phyloP scores from a whole-genome alignment of 148 eudicot genomes.

The Fagopyrum tataricum region DNA sequence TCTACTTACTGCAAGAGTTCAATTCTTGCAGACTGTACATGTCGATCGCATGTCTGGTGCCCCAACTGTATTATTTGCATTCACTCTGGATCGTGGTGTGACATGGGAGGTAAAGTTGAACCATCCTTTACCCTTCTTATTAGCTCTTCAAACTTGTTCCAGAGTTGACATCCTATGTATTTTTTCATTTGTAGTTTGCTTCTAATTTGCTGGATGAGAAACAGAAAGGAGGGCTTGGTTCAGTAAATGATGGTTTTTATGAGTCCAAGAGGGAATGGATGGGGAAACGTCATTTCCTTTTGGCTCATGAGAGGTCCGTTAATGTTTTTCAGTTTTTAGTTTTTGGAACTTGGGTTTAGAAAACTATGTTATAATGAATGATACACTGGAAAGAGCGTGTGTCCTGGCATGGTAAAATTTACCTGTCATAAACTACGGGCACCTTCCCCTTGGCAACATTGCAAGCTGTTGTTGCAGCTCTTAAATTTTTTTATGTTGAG shows the following conservation, averaged over 20 bases:
- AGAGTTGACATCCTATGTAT: conserved; percentile 15
- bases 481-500: background rate
- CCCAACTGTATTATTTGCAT: conserved; percentile 81
- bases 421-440: background rate
- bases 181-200: conserved; percentile 48
- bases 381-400: background rate
- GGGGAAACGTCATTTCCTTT: conserved; percentile 77
- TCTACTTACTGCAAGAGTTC: background rate
- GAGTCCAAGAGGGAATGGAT: conserved; percentile 95
- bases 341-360: background rate
- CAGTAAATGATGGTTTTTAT: conserved; percentile 68
- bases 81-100: conserved; percentile 80
- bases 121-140: background rate
- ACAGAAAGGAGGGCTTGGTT: conserved; percentile 62
- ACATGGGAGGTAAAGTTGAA: conserved; percentile 67
- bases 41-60: conserved; percentile 90
- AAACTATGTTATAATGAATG: background rate
- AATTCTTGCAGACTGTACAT: conserved; percentile 69
- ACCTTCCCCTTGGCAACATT: background rate
- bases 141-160: background rate
- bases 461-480: background rate
- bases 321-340: background rate
- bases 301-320: conserved; percentile 75
- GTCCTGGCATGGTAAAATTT: background rate
- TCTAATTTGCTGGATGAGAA: conserved; percentile 71